Evolutionary conservation across 306 rosid species (phyloP), one percentile per base, ranked within the genome.

Genomic region (Amphicarpaea edgeworthii): DNA sequence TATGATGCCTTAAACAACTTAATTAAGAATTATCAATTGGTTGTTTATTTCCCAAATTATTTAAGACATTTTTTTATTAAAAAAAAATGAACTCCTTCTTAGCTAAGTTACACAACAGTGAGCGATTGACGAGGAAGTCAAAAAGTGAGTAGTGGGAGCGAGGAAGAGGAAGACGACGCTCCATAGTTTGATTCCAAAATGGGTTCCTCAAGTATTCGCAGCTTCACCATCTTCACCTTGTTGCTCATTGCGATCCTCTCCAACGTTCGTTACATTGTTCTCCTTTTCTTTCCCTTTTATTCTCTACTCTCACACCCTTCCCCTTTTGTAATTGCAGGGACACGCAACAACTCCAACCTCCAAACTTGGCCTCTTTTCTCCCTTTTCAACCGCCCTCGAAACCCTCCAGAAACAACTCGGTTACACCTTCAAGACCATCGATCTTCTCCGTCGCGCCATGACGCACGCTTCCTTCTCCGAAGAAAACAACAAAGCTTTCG

Each of bases 401-500:
- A 65, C 85, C 85, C 90, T 91, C 7, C 96, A 88, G 80, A 77
- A 79, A 47, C 87, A 77, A 76, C 74, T 85, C 70, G 88, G 84
- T 90, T 85, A 87, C 76, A 78, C 49, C n/a, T 92, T 90, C 83
- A 62, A 76, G 78, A 83, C 50, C 62, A 21, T 55, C 12, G 37
- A 54, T 40, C 85, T 90, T 60, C 97, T 92, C 10, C 88, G 92
- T 43, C 91, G 96, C 3, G 96, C 97, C 3, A 79, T 92, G 92
- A 92, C 96, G 1, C 97, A 92, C 41, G 82, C 91, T 50, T 92
- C 97, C 3, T 92, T 88, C 89, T 92, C 97, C 0, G 87, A 86
- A 70, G 97, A 92, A 70, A 92, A 90, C 88, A 90, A 87, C 85
- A 86, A 59, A 73, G 97, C 92, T 0, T 68, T 90, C 79, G 77